Percentiles rank a stretch among this genome's conserved stretches.
phyloP scores from a whole-genome alignment of 805 yeast species.

The Schwanniomyces pseudopolymorphus region DNA sequence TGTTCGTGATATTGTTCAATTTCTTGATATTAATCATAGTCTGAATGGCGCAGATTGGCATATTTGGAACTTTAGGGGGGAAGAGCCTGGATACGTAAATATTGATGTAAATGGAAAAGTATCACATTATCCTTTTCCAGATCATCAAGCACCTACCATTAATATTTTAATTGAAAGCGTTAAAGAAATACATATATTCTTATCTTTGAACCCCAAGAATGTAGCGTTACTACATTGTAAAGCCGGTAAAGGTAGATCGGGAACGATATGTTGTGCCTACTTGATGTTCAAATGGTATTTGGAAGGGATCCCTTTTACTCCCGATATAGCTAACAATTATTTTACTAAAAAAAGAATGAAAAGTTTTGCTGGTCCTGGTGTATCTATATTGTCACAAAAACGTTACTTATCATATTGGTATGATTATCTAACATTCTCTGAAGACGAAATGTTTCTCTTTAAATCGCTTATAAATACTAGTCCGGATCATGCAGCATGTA shows the following conservation, averaged over 20 bases:
- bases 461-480: constrained; percentile 6
- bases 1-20: constrained; percentile 48
- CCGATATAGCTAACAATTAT: constrained; percentile 40
- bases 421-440: constrained; percentile 6
- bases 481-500: neutral
- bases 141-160: constrained; percentile 77
- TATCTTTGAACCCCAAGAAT: constrained; percentile 31
- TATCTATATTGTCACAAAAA: constrained; percentile 68
- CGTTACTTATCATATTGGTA: constrained; percentile 63
- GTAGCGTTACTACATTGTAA: constrained; percentile 82
- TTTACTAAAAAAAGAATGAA: constrained; percentile 64
- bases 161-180: constrained; percentile 44
- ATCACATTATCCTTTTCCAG: constrained; percentile 59
- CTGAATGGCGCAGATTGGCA: constrained; percentile 58
- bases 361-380: constrained; percentile 57
- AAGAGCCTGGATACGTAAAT: constrained; percentile 40
- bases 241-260: constrained; percentile 91
- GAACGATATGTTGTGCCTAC: constrained; percentile 70
- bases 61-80: constrained; percentile 70
- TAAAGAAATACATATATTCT: constrained; percentile 43
- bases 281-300: constrained; percentile 46
- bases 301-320: neutral
- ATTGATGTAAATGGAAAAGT: constrained; percentile 38
- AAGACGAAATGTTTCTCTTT: constrained; percentile 3
- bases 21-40: constrained; percentile 48